These are phyloP conservation scores for Thuja plicata DNA, from an alignment of 83 land plant genomes.

Conservation along the genomic window DNA sequence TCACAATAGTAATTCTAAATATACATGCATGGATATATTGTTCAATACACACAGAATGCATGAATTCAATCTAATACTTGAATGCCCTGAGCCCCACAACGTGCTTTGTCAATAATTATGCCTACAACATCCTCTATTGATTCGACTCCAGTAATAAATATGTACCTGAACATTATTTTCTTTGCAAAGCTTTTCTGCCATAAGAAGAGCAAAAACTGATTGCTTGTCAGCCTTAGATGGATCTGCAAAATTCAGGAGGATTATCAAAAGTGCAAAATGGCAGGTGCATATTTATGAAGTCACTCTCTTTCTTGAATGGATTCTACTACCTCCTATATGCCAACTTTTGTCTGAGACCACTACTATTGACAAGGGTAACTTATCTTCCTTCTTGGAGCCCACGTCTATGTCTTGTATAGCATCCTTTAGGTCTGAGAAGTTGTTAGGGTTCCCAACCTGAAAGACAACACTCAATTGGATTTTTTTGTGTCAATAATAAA, in stretches of 20 bases:
- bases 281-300: slow-evolving; percentile 3
- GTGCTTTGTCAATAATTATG: neutral
- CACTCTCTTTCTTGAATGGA: neutral
- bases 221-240: slow-evolving; percentile 79
- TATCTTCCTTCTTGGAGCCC: slow-evolving; percentile 35
- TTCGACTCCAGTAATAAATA: neutral
- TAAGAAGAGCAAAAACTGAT: slow-evolving; percentile 76
- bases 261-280: neutral
- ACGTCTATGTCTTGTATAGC: slow-evolving; percentile 48
- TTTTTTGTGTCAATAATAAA: neutral
- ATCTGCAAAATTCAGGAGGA: slow-evolving; percentile 45
- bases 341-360: slow-evolving; percentile 79
- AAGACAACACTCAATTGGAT: neutral
- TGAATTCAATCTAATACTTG: neutral
- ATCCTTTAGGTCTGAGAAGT: slow-evolving; percentile 61
- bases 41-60: neutral
- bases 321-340: slow-evolving; percentile 70
- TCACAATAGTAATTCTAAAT: neutral
- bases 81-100: neutral
- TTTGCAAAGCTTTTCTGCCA: slow-evolving; percentile 82
- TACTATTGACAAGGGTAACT: slow-evolving; percentile 65
- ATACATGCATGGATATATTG: neutral
- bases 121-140: neutral
- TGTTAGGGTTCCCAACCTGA: slow-evolving; percentile 85
- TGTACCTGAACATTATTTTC: slow-evolving; percentile 67